Conservation (phyloP, 2,329 filamentous ascomycete genomes). For the Ramularia endophylla region DNA sequence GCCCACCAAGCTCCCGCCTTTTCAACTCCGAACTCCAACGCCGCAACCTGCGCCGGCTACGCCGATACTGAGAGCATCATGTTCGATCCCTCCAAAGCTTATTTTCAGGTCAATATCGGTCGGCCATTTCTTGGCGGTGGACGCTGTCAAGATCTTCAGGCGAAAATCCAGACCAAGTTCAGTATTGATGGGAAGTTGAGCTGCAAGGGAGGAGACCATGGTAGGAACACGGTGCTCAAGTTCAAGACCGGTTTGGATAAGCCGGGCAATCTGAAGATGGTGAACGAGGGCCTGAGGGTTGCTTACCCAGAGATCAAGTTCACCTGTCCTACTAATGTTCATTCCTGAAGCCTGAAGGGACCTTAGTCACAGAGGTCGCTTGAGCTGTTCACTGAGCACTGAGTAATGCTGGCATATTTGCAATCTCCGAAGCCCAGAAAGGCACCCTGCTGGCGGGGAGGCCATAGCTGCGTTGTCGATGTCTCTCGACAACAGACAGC, state of each 20-base stretch:
- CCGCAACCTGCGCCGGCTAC: slow-evolving; percentile 10
- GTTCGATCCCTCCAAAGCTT: slow-evolving; percentile 2
- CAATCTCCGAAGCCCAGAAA: too few species aligned
- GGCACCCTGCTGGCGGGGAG: too few species aligned
- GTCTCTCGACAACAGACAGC: too few species aligned
- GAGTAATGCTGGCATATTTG: too few species aligned
- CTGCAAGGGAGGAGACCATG: slow-evolving; percentile 11
- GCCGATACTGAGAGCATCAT: slow-evolving; percentile 9
- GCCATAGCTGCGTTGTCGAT: too few species aligned
- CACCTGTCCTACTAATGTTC: slow-evolving; percentile 6
- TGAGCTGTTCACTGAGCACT: too few species aligned
- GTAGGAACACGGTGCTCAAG: slow-evolving; percentile 13
- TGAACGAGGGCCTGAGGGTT: slow-evolving; percentile 9
- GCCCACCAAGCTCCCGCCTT: slow-evolving; percentile 1
- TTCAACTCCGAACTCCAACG: slow-evolving; percentile 1
- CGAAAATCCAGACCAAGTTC: slow-evolving; percentile 8
- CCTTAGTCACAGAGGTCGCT: too few species aligned
- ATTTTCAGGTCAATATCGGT: slow-evolving; percentile 13
- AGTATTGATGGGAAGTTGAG: slow-evolving; percentile 5
- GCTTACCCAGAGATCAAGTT: slow-evolving; percentile 14
- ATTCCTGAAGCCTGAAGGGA: too few species aligned
- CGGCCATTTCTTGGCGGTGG: slow-evolving; percentile 14
- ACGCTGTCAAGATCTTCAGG: slow-evolving; percentile 9
- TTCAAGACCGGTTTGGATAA: slow-evolving; percentile 11
- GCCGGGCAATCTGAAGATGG: slow-evolving; percentile 6